Evolutionary conservation across 805 yeast species (phyloP).

Genomic region (Ogataea paradorogensis): DNA sequence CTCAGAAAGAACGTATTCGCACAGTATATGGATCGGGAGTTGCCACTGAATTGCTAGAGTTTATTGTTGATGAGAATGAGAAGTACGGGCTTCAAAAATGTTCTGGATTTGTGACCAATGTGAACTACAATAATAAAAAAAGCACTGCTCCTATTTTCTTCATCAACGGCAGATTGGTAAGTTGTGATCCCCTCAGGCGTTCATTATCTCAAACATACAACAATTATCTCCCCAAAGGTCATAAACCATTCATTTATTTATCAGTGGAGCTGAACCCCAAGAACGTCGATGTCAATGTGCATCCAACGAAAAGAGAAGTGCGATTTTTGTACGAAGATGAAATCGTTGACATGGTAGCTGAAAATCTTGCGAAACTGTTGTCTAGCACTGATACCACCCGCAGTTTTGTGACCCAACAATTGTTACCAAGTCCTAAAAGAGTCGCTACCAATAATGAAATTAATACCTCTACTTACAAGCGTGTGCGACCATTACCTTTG

Average conservation of each 20-base stretch:
- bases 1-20: conserved; percentile 67
- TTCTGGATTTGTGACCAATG: conserved; percentile 63
- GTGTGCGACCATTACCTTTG: conserved; percentile 6
- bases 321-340: conserved; percentile 84
- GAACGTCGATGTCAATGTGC: conserved; percentile 88
- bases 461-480: conserved; percentile 10
- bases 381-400: conserved; percentile 63
- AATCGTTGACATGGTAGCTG: conserved; percentile 61
- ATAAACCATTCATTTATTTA: conserved; percentile 72
- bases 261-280: conserved; percentile 63
- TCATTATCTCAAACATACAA: conserved; percentile 63
- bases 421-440: conserved; percentile 40
- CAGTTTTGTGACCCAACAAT: conserved; percentile 62
- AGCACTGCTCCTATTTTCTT: conserved; percentile 69
- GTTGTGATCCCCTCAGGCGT: conserved; percentile 75
- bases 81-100: conserved; percentile 50
- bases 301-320: conserved; percentile 94
- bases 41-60: conserved; percentile 58
- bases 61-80: conserved; percentile 36
- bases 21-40: conserved; percentile 66
- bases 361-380: conserved; percentile 47
- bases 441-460: conserved; percentile 11
- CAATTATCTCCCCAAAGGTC: conserved; percentile 73
- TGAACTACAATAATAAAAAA: conserved; percentile 70
- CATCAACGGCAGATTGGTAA: conserved; percentile 78